Evolutionary conservation across 805 yeast species (phyloP), one percentile per base, ranked within the genome.

Genomic region (Candida takata): DNA sequence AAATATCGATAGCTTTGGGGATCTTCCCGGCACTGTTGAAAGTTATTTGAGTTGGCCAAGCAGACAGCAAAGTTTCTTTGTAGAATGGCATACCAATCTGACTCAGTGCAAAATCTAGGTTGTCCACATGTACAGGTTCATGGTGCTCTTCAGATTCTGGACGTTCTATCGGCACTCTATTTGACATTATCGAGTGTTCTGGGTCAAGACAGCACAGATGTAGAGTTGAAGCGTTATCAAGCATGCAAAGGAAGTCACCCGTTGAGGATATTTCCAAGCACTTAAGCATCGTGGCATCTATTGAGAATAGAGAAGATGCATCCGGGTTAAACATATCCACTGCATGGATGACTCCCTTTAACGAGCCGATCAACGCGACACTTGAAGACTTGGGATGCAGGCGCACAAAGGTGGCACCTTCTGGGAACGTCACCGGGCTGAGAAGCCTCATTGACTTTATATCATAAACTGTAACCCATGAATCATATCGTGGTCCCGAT

Each of bases 321-420:
- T 80, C 65, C n/a, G 90, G 95, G 55, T 85, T 84, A 41, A 74
- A 77, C 48, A 84, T 71, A 57, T 92, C 97, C 18, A 86, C 72
- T 45, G 87, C 80, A 51, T 87, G 95, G 39, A 92, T 64, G 41
- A 86, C 90, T 13, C 97, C 97, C 16, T 73, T 58, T 15, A 69
- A 68, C 0, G 96, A 82, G 0, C 85, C 81, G 7, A 84, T 77
- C 5, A 86, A 56, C 30, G 86, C 74, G 24, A 82, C 77, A 26
- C 84, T 82, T 6, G 95, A 83, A 33, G 87, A 54, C 41, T 83
- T 81, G 6, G 97, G 97, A 60, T 90, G 97, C 42, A 90, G 67
- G 33, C 83, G 70, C 2, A 82, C 92, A 53, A 72, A 83, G 8
- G 83, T 70, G 1, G 97, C 96, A 10, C 97, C 97, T 0, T 87